Evolutionary conservation across 176 grass and related monocot genomes (phyloP).

Genomic region (Rhynchospora pubera): DNA sequence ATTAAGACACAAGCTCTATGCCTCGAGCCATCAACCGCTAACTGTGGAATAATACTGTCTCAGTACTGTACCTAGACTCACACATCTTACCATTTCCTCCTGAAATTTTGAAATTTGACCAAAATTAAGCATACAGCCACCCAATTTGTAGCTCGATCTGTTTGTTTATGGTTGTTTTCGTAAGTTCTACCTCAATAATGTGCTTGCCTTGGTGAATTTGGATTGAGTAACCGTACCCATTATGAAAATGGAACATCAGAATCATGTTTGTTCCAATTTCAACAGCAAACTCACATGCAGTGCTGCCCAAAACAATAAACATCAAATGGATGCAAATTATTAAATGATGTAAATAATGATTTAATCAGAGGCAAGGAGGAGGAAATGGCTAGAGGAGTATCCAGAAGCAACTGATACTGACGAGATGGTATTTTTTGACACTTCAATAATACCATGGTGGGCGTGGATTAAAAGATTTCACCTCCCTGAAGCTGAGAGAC

Average conservation of each 20-base stretch:
- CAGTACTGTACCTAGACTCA: no score
- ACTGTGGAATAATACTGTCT: neutral
- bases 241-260: neutral
- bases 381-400: conserved; percentile 88
- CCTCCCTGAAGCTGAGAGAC: conserved; percentile 87
- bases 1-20: neutral
- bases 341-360: neutral
- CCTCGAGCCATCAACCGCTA: neutral
- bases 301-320: neutral
- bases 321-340: no score
- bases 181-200: neutral
- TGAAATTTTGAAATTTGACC: no score
- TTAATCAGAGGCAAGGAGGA: conserved; percentile 78
- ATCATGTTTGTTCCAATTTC: neutral
- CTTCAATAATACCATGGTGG: conserved; percentile 84
- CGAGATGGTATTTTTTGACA: conserved; percentile 49
- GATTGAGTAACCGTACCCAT: neutral
- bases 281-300: no score
- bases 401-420: conserved; percentile 63
- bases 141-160: neutral
- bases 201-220: neutral
- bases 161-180: neutral
- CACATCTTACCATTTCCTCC: no score
- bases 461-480: conserved; percentile 89
- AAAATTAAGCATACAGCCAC: neutral